Percentiles rank a stretch among this genome's conserved stretches.
Evolutionary conservation across 2,329 filamentous ascomycete species (phyloP).

Genomic region (Trichoderma semiorbis): DNA sequence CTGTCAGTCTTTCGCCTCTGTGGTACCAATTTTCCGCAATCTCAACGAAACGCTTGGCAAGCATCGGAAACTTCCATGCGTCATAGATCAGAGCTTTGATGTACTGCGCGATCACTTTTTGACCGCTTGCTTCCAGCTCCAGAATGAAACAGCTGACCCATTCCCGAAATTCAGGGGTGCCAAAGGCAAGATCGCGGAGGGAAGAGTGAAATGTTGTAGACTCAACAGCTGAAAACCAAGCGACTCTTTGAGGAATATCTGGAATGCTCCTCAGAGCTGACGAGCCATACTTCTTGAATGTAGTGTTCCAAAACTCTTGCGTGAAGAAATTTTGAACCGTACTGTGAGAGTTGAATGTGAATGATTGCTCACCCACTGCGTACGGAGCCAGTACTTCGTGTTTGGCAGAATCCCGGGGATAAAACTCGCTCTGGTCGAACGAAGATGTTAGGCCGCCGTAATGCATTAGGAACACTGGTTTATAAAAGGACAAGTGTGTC

Average conservation of each 20-base stretch:
- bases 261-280: slow-evolving; percentile 23
- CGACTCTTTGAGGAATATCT: slow-evolving; percentile 22
- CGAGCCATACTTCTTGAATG: slow-evolving; percentile 26
- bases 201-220: not conserved
- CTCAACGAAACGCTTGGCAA: slow-evolving; percentile 18
- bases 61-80: slow-evolving; percentile 19
- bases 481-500: not conserved
- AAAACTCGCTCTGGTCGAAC: not conserved
- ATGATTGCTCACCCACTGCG: not conserved
- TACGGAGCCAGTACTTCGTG: not conserved
- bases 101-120: slow-evolving; percentile 21
- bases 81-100: slow-evolving; percentile 23
- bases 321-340: slow-evolving; percentile 24
- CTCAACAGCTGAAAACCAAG: slow-evolving; percentile 17
- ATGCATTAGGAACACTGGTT: slow-evolving; percentile 20
- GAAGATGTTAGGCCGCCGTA: not conserved
- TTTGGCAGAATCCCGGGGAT: not conserved
- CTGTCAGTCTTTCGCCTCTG: not conserved
- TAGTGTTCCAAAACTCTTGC: slow-evolving; percentile 27
- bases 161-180: not conserved
- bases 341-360: slow-evolving; percentile 20
- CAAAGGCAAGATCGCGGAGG: not conserved
- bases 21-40: slow-evolving; percentile 7
- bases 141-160: not conserved
- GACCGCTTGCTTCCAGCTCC: not conserved